phyloP scores from a whole-genome alignment of 768 basidiomycete species.

The Boletales sp. region DNA sequence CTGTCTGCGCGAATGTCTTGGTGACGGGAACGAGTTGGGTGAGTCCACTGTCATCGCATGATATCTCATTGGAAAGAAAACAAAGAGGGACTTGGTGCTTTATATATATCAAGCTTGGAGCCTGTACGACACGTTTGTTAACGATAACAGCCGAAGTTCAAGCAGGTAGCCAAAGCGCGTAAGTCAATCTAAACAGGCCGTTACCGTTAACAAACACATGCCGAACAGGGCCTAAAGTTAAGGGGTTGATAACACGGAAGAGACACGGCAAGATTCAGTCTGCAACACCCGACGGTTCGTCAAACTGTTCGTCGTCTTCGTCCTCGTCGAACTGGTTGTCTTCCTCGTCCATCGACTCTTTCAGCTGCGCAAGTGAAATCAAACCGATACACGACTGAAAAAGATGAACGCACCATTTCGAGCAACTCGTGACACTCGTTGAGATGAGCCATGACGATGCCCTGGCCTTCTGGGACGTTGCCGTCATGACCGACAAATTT shows the following conservation, averaged over 20 bases:
- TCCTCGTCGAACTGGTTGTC: constrained; percentile 56
- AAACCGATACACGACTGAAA: not conserved
- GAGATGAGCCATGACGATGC: constrained; percentile 91
- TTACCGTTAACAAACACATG: no score
- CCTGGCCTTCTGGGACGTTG: constrained; percentile 91
- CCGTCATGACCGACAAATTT: constrained; percentile 90
- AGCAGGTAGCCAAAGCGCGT: no score
- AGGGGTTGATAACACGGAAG: not conserved
- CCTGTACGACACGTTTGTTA: no score
- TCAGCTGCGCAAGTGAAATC: constrained; percentile 40
- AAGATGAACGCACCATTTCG: constrained; percentile 68
- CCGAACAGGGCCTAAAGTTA: no score
- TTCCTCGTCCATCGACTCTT: constrained; percentile 77
- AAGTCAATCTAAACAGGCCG: no score
- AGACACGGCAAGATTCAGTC: constrained; percentile 8
- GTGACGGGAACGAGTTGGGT: no score
- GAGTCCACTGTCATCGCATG: no score
- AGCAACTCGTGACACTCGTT: constrained; percentile 95
- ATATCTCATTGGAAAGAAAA: no score
- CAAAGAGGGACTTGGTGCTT: not conserved
- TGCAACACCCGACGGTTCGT: constrained; percentile 7
- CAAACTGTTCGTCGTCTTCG: constrained; percentile 36
- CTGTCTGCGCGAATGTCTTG: no score
- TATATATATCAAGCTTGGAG: not conserved
- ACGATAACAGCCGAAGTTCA: no score